Conservation (phyloP, 306 rosid genomes). For the Herpetospermum pedunculosum region DNA sequence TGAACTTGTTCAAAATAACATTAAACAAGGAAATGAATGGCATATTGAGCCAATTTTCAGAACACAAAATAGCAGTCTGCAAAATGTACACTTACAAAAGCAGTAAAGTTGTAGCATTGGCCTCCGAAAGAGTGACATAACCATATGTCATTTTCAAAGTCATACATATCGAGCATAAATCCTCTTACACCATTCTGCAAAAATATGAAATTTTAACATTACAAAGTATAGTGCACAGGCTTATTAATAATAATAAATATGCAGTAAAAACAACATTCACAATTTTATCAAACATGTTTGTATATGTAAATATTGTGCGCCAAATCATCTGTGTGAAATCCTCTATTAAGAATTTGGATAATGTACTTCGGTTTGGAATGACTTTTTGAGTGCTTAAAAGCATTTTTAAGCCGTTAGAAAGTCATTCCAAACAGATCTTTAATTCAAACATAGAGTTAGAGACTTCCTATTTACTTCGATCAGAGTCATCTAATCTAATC, state of each 20-base stretch:
- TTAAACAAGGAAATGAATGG: neutral
- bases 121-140: constrained; percentile 69
- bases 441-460: neutral
- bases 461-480: neutral
- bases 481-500: neutral
- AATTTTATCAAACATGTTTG: neutral
- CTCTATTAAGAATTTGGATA: too few species aligned
- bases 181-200: constrained; percentile 82
- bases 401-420: too few species aligned
- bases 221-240: neutral
- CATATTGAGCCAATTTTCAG: neutral
- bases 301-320: neutral
- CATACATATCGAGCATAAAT: constrained; percentile 87
- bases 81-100: constrained; percentile 58
- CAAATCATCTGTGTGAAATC: too few species aligned
- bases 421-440: too few species aligned
- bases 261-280: neutral
- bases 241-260: neutral
- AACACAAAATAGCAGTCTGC: neutral
- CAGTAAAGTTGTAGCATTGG: constrained; percentile 69
- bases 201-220: constrained; percentile 10
- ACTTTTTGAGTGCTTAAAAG: too few species aligned
- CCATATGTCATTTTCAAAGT: constrained; percentile 74
- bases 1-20: neutral
- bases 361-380: too few species aligned